Evolutionary conservation across 257 asterid species (phyloP).

Genomic region (Plantago ovata): DNA sequence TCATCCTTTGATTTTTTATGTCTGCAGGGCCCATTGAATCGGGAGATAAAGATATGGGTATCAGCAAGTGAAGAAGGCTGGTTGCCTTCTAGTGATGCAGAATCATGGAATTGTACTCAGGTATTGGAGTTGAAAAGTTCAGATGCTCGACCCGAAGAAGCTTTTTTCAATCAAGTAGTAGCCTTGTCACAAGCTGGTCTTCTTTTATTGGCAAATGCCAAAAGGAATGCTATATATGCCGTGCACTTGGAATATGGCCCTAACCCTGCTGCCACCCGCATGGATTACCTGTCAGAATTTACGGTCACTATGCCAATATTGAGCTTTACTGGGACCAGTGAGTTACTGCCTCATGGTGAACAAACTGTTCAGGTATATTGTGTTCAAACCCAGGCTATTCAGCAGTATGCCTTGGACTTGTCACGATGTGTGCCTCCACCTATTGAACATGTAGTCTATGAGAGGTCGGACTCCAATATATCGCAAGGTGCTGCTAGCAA

Average conservation of each 20-base stretch:
- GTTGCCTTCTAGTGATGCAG: slow-evolving; percentile 92
- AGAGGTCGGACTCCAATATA: slow-evolving; percentile 57
- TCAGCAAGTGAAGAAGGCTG: slow-evolving; percentile 97
- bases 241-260: slow-evolving; percentile 91
- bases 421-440: slow-evolving; percentile 92
- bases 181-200: slow-evolving; percentile 86
- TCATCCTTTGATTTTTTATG: slow-evolving; percentile 23
- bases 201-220: slow-evolving; percentile 89
- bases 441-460: slow-evolving; percentile 45
- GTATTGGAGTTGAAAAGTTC: slow-evolving; percentile 79
- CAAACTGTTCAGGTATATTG: slow-evolving; percentile 91
- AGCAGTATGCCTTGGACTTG: slow-evolving; percentile 89
- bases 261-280: slow-evolving; percentile 68
- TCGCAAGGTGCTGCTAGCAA: slow-evolving; percentile 39
- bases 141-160: slow-evolving; percentile 60
- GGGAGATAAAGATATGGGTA: slow-evolving; percentile 84
- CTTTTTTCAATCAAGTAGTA: slow-evolving; percentile 93
- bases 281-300: slow-evolving; percentile 89
- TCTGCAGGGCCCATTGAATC: slow-evolving; percentile 82
- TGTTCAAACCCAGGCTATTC: slow-evolving; percentile 97
- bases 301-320: slow-evolving; percentile 96
- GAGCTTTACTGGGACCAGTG: slow-evolving; percentile 94
- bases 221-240: slow-evolving; percentile 90
- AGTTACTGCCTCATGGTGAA: slow-evolving; percentile 73
- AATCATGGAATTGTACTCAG: slow-evolving; percentile 89